Evolutionary conservation across 2,329 filamentous ascomycete species (phyloP).

Genomic region (Calonectria pseudoturangicola): DNA sequence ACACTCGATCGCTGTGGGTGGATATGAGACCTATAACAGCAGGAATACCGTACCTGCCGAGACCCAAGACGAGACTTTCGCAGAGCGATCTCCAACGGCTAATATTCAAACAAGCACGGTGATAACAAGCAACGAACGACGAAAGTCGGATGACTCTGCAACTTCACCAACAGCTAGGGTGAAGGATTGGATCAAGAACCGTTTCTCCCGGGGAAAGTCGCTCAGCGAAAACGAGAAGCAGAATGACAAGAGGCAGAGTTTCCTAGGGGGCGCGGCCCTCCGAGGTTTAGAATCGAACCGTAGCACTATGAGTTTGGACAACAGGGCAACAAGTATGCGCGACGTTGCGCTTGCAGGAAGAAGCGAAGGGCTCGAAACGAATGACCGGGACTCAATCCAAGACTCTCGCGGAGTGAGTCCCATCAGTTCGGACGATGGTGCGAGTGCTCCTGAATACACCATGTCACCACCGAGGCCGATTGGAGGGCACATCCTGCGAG

Average conservation of each 20-base stretch:
- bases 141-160: constrained; percentile 47
- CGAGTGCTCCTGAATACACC: constrained; percentile 44
- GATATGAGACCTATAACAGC: constrained; percentile 39
- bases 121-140: constrained; percentile 43
- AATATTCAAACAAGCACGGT: constrained; percentile 45
- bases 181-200: constrained; percentile 74
- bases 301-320: constrained; percentile 66
- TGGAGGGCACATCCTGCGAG: constrained; percentile 57
- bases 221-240: constrained; percentile 62
- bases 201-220: constrained; percentile 67
- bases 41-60: constrained; percentile 43
- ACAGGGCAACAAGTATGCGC: constrained; percentile 65
- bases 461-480: constrained; percentile 64
- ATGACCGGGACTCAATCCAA: constrained; percentile 42
- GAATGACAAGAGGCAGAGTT: constrained; percentile 62
- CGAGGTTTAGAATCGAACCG: constrained; percentile 65
- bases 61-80: constrained; percentile 21
- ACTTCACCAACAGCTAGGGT: constrained; percentile 64
- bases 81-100: constrained; percentile 27
- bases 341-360: constrained; percentile 69
- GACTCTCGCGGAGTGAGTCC: constrained; percentile 63
- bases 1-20: constrained; percentile 43
- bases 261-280: constrained; percentile 71
- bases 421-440: constrained; percentile 56
- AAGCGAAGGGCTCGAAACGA: constrained; percentile 49